Evolutionary conservation across 495 filamentous ascomycete genomes (phyloP).

Genomic region (Penicillium coprophilum): DNA sequence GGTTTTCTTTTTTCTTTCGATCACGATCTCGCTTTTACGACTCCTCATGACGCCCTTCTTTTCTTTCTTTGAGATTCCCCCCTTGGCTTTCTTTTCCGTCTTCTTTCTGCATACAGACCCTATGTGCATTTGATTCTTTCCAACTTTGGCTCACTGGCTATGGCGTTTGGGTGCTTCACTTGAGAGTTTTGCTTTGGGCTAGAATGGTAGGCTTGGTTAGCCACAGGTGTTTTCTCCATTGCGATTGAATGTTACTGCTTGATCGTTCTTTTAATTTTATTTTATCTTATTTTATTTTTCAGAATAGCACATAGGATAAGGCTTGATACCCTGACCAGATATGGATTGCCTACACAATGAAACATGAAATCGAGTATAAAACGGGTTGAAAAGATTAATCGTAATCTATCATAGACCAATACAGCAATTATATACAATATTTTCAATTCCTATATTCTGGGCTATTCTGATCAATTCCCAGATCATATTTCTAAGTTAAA

Average conservation of each 20-base stretch:
- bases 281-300: not conserved
- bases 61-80: constrained; percentile 7
- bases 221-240: constrained; percentile 14
- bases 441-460: not conserved
- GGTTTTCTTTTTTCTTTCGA: not conserved
- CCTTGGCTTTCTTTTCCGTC: not conserved
- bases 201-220: constrained; percentile 31
- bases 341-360: constrained; percentile 17
- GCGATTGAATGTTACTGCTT: constrained; percentile 9
- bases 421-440: not conserved
- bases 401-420: too few species aligned
- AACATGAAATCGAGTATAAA: too few species aligned
- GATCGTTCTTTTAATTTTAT: not conserved
- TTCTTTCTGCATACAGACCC: constrained; percentile 5
- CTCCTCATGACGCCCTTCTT: constrained; percentile 2
- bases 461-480: too few species aligned
- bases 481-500: constrained; percentile 15
- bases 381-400: too few species aligned
- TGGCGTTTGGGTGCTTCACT: constrained; percentile 15
- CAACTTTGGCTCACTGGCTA: constrained; percentile 11
- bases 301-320: constrained; percentile 19
- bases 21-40: too few species aligned
- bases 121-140: constrained; percentile 10
- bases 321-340: constrained; percentile 35
- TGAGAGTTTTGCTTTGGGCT: constrained; percentile 14